Base-by-base conservation (phyloP, 345 rosid genomes). In the Eutrema yunnanense region DNA sequence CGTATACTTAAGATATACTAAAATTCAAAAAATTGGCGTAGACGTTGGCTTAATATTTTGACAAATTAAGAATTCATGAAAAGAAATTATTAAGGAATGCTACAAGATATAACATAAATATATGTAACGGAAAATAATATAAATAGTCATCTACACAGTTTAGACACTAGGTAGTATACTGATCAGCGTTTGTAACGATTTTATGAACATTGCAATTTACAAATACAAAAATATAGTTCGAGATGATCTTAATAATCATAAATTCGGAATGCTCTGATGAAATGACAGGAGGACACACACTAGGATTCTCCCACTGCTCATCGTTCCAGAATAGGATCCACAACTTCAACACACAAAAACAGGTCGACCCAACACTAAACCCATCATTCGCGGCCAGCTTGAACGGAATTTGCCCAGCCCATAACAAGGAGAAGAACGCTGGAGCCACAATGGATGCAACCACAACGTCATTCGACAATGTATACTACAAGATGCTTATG, bases 241-340 rank as follows among this genome's bases (percentile, higher is more conserved):
- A 22, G 9, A 38, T 22, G 48, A 2, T 26, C 4, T 19, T 29
- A 27, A 27, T 30, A 16, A 12, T 48, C 22, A 27, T 9, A 12
- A 26, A 47, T 49, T 27, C 3, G 32, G 33, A 61, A 50, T 42
- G 12, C 52, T 33, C 4, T 8, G 5, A 53, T 41, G n/a, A 16
- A 29, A 22, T 61, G 6, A 34, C 26, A 86, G 97, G 97, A 62
- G 95, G 98, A 6, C 98, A 94, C 74, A 89, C 92, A 1, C 85
- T 94, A 7, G 97, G 98, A 44, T 94, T 94, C 55, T 73, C 98
- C 0, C 97, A 90, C 69, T 90, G 98, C 72, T 94, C 90, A 22
- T 90, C 97, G 0, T 94, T 94, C 76, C 87, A 86, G 65, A 84
- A 84, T 81, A 83, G 97, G 78, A 86, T 94, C 71, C 90, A 86